These are phyloP conservation scores for Eimeria sp. DNA, from an alignment of 169 alveolate genomes.

Conservation along the genomic window DNA sequence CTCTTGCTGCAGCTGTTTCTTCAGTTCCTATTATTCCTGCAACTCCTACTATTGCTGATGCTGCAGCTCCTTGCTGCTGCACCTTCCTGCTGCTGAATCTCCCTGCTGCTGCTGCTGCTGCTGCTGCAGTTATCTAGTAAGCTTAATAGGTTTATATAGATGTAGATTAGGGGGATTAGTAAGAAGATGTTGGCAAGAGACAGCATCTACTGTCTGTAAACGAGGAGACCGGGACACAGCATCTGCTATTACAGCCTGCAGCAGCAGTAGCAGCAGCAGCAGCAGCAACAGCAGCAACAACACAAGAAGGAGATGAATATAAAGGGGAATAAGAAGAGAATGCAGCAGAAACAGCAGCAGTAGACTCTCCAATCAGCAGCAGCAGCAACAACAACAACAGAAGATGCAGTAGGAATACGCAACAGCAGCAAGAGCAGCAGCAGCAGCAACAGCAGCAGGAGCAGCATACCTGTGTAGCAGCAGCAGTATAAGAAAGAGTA, in stretches of 20 bases:
- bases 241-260: background rate
- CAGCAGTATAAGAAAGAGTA: background rate
- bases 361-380: too few species aligned
- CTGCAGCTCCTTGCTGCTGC: too few species aligned
- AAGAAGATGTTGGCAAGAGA: background rate
- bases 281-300: background rate
- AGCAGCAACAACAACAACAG: too few species aligned
- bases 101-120: too few species aligned
- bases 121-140: background rate
- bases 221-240: background rate
- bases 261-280: slow-evolving; percentile 32
- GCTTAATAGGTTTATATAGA: background rate
- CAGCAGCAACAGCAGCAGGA: too few species aligned
- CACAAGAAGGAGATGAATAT: background rate
- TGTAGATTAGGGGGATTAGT: background rate
- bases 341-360: background rate
- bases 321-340: background rate
- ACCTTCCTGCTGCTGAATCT: too few species aligned
- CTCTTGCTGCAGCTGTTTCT: background rate
- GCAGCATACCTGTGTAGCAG: background rate
- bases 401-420: too few species aligned
- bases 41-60: too few species aligned
- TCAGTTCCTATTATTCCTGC: too few species aligned
- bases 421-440: too few species aligned
- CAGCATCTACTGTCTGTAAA: background rate